Evolutionary conservation across 805 yeast genomes (phyloP).

Genomic region (Teunomyces pallodes): DNA sequence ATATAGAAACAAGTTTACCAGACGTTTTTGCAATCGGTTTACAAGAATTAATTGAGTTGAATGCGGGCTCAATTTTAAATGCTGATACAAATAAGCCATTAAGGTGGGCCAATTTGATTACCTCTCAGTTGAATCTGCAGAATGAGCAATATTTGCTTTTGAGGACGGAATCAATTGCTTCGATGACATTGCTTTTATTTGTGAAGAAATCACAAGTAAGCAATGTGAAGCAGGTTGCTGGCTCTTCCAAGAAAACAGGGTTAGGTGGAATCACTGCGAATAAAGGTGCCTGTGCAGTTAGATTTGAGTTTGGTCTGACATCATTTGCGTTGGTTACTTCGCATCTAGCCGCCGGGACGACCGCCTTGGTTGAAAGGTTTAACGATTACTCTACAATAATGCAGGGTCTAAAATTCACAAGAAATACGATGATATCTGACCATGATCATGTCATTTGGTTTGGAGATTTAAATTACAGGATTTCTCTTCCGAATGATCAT

Average conservation of each 20-base stretch:
- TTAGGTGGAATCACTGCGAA: slow-evolving; percentile 96
- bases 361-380: slow-evolving; percentile 78
- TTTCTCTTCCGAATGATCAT: slow-evolving; percentile 65
- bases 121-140: slow-evolving; percentile 54
- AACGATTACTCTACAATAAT: slow-evolving; percentile 76
- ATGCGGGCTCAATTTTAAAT: slow-evolving; percentile 84
- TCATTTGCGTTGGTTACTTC: slow-evolving; percentile 77
- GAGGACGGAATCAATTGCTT: slow-evolving; percentile 74
- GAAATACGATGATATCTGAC: slow-evolving; percentile 70
- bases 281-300: slow-evolving; percentile 93
- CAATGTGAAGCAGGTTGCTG: slow-evolving; percentile 77
- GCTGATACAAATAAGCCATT: slow-evolving; percentile 77
- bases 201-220: slow-evolving; percentile 50
- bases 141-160: slow-evolving; percentile 53
- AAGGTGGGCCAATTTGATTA: slow-evolving; percentile 75
- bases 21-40: slow-evolving; percentile 87
- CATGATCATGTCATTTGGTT: slow-evolving; percentile 85
- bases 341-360: slow-evolving; percentile 91
- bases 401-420: slow-evolving; percentile 72
- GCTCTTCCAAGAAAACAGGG: slow-evolving; percentile 94
- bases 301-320: slow-evolving; percentile 57
- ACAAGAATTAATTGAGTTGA: slow-evolving; percentile 91
- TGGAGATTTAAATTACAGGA: slow-evolving; percentile 92
- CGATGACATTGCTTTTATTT: slow-evolving; percentile 62
- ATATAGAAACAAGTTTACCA: slow-evolving; percentile 45